phyloP scores from a whole-genome alignment of 108 stramenopile species.

The Asterionellopsis glacialis region DNA sequence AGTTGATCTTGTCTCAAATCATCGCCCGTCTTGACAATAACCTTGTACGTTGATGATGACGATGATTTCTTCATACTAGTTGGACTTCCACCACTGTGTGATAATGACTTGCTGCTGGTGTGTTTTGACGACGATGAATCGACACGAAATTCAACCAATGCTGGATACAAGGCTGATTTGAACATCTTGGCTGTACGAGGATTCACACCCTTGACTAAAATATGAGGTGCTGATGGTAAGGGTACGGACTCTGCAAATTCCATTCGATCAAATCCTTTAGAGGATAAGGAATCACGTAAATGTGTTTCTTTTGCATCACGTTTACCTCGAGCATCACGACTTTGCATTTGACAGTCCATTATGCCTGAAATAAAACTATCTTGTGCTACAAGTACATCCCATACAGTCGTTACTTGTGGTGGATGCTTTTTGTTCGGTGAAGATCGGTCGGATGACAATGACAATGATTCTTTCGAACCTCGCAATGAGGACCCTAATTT shows the following conservation, averaged over 20 bases:
- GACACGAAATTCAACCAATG: constrained; percentile 85
- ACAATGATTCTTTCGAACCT: background rate
- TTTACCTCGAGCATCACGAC: constrained; percentile 64
- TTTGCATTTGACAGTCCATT: constrained; percentile 71
- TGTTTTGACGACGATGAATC: constrained; percentile 11
- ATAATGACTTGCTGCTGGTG: background rate
- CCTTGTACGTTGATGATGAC: constrained; percentile 49
- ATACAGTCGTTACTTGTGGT: constrained; percentile 35
- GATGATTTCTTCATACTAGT: constrained; percentile 7
- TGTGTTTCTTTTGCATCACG: constrained; percentile 87
- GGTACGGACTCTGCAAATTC: constrained; percentile 65
- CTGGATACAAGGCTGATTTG: constrained; percentile 94
- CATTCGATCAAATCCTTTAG: constrained; percentile 50
- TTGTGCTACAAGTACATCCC: constrained; percentile 77
- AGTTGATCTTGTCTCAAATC: constrained; percentile 99
- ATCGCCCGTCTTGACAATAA: constrained; percentile 98
- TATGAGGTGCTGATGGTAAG: constrained; percentile 87
- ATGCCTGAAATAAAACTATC: constrained; percentile 78
- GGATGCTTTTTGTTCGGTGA: constrained; percentile 5
- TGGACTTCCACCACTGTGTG: background rate
- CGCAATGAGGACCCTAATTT: constrained; percentile 40
- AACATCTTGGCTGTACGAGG: constrained; percentile 78
- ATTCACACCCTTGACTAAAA: constrained; percentile 71
- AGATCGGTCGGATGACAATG: background rate
- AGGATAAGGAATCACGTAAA: constrained; percentile 59